Conservation (phyloP, 805 yeast species). For the Yamadazyma kitorensis region DNA sequence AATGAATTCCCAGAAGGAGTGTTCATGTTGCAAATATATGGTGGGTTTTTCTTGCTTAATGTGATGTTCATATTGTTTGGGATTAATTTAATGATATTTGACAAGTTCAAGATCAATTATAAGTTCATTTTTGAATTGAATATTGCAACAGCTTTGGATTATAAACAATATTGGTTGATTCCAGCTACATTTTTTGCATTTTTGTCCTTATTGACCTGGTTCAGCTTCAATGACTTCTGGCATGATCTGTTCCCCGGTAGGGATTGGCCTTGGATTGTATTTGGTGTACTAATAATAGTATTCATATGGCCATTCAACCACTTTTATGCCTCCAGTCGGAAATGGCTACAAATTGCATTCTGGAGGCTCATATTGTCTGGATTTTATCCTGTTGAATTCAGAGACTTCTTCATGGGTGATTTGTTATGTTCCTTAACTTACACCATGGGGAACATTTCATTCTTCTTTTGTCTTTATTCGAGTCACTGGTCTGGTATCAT, state of each 20-base stretch:
- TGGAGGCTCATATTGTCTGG: conserved; percentile 81
- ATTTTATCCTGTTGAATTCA: conserved; percentile 89
- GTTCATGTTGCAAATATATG: conserved; percentile 84
- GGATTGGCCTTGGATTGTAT: conserved; percentile 78
- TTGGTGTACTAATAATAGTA: conserved; percentile 48
- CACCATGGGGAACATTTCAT: conserved; percentile 78
- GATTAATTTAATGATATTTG: conserved; percentile 71
- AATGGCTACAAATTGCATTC: conserved; percentile 70
- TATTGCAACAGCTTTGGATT: conserved; percentile 62
- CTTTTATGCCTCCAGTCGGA: conserved; percentile 60
- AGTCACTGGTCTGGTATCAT: conserved; percentile 62
- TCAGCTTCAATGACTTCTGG: conserved; percentile 72
- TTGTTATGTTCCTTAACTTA: conserved; percentile 86
- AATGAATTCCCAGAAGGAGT: conserved; percentile 52
- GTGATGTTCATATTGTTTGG: conserved; percentile 65
- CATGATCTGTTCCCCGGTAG: conserved; percentile 56
- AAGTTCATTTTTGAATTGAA: conserved; percentile 89
- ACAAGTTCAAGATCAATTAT: conserved; percentile 74
- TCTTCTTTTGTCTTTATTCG: conserved; percentile 81
- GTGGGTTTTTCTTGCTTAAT: conserved; percentile 71
- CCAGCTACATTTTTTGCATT: conserved; percentile 59
- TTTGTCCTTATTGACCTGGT: conserved; percentile 65
- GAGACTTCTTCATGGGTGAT: conserved; percentile 93
- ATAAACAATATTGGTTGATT: conserved; percentile 59
- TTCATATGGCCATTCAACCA: conserved; percentile 62